Conservation (phyloP, 75 land plant genomes). For the Chamaecyparis obtusa region DNA sequence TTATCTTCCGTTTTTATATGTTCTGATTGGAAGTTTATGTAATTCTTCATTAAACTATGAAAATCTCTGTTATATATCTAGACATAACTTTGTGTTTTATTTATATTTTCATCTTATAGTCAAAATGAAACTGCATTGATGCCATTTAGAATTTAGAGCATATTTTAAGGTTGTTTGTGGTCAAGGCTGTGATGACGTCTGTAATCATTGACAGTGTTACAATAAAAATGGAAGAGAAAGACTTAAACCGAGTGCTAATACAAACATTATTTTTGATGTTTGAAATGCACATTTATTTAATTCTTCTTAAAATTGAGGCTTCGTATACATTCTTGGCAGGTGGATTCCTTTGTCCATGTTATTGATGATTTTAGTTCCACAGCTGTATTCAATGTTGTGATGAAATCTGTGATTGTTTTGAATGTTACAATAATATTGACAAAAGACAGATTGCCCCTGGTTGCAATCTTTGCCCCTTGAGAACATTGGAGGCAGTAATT, state of each 20-base stretch:
- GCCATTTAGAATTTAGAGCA: background rate
- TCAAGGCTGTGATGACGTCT: background rate
- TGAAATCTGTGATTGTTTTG: background rate
- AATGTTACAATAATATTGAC: background rate
- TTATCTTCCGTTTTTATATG: background rate
- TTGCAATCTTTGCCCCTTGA: background rate
- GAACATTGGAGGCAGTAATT: background rate
- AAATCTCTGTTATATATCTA: background rate
- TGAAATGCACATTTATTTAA: background rate
- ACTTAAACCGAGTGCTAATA: background rate
- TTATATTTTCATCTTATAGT: background rate
- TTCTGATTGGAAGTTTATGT: background rate
- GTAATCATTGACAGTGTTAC: background rate
- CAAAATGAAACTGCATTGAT: background rate
- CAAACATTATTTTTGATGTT: background rate
- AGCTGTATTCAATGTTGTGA: background rate
- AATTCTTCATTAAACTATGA: background rate
- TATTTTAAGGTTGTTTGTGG: background rate
- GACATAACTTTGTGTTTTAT: background rate
- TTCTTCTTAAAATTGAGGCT: background rate
- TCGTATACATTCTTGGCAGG: background rate
- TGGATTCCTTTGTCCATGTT: background rate
- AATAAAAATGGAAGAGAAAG: background rate
- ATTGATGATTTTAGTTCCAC: background rate
- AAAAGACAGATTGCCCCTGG: background rate